A percentile compares a stretch with the other conserved stretches of the same genome.
Evolutionary conservation across 176 grass and related monocot species (phyloP).

Genomic region (Metroxylon sagu): DNA sequence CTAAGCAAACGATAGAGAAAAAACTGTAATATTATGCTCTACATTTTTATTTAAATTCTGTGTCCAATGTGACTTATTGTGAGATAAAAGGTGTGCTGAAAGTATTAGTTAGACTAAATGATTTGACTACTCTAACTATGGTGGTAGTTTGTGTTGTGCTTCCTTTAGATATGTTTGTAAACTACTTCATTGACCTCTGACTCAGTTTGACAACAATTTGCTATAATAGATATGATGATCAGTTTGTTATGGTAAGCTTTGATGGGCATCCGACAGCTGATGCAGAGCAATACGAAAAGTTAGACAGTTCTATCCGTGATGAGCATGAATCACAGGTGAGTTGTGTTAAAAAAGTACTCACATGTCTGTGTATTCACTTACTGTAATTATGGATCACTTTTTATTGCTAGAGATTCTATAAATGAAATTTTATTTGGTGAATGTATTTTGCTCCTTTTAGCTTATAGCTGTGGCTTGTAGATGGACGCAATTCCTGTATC

Average conservation of each 20-base stretch:
- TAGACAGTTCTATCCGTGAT: conserved; percentile 55
- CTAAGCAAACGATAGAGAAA: too few species aligned
- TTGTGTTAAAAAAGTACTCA: background rate
- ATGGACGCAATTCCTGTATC: too few species aligned
- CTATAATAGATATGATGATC: conserved; percentile 61
- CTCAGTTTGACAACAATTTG: conserved; percentile 7
- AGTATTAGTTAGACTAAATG: conserved; percentile 3
- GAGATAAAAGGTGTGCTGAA: background rate
- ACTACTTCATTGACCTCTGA: background rate
- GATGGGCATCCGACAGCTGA: conserved; percentile 98
- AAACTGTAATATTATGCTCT: too few species aligned
- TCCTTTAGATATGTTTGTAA: background rate
- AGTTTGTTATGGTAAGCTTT: conserved; percentile 96
- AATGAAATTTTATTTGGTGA: too few species aligned
- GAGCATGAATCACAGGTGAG: conserved; percentile 70
- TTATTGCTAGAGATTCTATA: too few species aligned
- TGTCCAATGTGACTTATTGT: too few species aligned
- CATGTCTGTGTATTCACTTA: too few species aligned
- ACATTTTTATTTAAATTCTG: too few species aligned
- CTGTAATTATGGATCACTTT: too few species aligned
- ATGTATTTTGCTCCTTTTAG: too few species aligned
- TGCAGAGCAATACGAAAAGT: conserved; percentile 78
- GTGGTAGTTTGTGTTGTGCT: background rate
- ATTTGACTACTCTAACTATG: background rate
- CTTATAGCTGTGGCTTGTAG: too few species aligned